Evolutionary conservation across 441 rosid species (phyloP), one percentile per base, ranked within the genome.

Genomic region (Populus hybrid): DNA sequence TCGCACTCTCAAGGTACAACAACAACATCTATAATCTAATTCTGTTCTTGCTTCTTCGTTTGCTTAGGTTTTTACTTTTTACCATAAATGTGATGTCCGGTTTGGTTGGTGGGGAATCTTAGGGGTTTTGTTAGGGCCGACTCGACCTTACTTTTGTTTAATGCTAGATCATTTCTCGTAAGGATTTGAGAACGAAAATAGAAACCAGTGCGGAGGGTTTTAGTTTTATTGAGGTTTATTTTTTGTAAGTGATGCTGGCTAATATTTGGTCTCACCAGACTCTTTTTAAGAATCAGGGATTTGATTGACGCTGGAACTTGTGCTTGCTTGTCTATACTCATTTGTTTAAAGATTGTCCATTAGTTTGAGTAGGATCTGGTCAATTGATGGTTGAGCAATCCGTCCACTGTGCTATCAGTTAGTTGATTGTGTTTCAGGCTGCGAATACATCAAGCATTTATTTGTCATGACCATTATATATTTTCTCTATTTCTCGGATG

Each of bases 1-100:
- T 81, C 88, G 85, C 82, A 78, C 88, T 40, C 83, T 81, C 87
- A 87, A 92, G 98, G 98, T 92, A 79, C 35, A 53, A 38, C 21
- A n/a, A 8, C 23, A n/a, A 26, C 53, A 70, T 12, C 1, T 28
- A 67, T 76, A 61, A 18, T 73, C 26, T 14, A n/a, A 0, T 67
- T 66, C 67, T 32, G 24, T 67, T 73, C 66, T 68, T 26, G n/a
- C 30, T 12, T 24, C 32, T 59, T n/a, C 36, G 69, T 10, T 69
- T 24, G 59, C 53, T 72, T 61, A 23, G 65, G 64, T 77, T 35
- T 75, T n/a, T 75, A 21, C 2, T 69, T 30, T 50, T 14, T 18
- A 3, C 5, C 11, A 0, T 14, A 16, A 63, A 68, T 80, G 67
- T 75, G n/a, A 64, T 70, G 34, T 69, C 42, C 1, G 50, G 8